Percentiles rank a stretch among this genome's conserved stretches.
Conservation (phyloP, 768 basidiomycete species). For the Leccinum ochraceum region DNA sequence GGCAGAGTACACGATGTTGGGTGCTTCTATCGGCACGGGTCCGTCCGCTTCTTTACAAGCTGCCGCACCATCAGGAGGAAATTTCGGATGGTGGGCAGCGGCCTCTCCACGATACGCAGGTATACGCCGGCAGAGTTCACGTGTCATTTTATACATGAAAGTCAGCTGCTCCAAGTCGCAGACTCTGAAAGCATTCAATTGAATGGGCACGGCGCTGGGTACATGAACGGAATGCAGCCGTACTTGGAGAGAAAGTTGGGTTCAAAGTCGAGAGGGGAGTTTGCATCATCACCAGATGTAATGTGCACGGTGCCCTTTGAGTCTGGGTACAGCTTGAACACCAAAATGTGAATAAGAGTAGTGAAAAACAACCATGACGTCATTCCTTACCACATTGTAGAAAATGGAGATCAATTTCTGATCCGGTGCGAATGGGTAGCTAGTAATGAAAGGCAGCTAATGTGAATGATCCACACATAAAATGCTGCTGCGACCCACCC, state of each 20-base stretch:
- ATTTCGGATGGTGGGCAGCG: slow-evolving; percentile 26
- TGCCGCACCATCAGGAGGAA: slow-evolving; percentile 31
- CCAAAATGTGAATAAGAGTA: neutral
- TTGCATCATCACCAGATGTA: slow-evolving; percentile 39
- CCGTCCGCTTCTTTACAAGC: slow-evolving; percentile 15
- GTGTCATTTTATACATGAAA: slow-evolving; percentile 54
- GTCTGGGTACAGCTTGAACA: slow-evolving; percentile 42
- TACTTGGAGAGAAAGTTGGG: slow-evolving; percentile 47
- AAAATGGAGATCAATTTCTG: slow-evolving; percentile 31
- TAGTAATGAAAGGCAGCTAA: slow-evolving; percentile 19
- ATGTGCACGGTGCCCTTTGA: slow-evolving; percentile 52
- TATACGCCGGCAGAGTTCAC: slow-evolving; percentile 60
- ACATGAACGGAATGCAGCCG: slow-evolving; percentile 1
- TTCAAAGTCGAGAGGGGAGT: slow-evolving; percentile 47
- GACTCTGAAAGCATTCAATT: neutral
- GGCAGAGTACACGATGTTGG: neutral
- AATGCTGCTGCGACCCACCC: slow-evolving; percentile 35
- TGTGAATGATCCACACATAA: neutral
- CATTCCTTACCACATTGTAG: slow-evolving; percentile 36
- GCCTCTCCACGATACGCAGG: slow-evolving; percentile 28
- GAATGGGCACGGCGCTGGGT: neutral
- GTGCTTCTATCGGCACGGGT: slow-evolving; percentile 18
- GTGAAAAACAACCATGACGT: too few species aligned
- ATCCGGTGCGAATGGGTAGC: slow-evolving; percentile 25
- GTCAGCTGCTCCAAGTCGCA: slow-evolving; percentile 46